Evolutionary conservation across 805 yeast genomes (phyloP).

Genomic region (Candida ulmi): DNA sequence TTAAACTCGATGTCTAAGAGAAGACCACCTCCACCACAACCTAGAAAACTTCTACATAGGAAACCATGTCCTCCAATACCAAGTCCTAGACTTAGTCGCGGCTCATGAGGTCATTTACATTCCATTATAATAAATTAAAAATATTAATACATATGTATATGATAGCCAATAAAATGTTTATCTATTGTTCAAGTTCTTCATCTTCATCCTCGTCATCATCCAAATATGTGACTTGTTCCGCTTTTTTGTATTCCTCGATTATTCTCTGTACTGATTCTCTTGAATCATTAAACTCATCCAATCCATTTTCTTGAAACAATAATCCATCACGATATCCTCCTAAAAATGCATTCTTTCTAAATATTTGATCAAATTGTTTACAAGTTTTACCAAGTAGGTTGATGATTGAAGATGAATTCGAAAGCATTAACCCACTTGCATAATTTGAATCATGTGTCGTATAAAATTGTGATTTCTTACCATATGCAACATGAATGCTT

Average conservation of each 20-base stretch:
- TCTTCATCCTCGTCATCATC: conserved; percentile 36
- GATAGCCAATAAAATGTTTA: too few species aligned
- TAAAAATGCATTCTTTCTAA: conserved; percentile 76
- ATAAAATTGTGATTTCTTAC: conserved; percentile 61
- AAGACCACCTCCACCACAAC: conserved; percentile 32
- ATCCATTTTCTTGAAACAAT: conserved; percentile 30
- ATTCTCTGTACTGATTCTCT: conserved; percentile 70
- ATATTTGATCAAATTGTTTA: conserved; percentile 73
- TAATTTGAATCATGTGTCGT: conserved; percentile 31
- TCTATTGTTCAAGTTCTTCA: conserved; percentile 10
- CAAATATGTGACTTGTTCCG: conserved; percentile 47
- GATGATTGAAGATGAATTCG: conserved; percentile 75
- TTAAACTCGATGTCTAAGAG: conserved; percentile 27
- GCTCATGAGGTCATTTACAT: too few species aligned
- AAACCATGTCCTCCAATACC: conserved; percentile 27
- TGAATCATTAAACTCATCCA: conserved; percentile 69
- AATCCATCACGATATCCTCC: conserved; percentile 57
- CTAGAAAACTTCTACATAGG: conserved; percentile 22
- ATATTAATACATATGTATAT: too few species aligned
- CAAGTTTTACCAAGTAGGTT: conserved; percentile 61
- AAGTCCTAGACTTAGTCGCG: conserved; percentile 25
- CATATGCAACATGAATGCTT: conserved; percentile 70
- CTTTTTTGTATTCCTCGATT: conserved; percentile 73
- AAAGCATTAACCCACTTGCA: conserved; percentile 76
- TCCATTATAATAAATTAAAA: too few species aligned